phyloP scores from a whole-genome alignment of 2,329 filamentous ascomycete species.

The Cordyceps cicadae region DNA sequence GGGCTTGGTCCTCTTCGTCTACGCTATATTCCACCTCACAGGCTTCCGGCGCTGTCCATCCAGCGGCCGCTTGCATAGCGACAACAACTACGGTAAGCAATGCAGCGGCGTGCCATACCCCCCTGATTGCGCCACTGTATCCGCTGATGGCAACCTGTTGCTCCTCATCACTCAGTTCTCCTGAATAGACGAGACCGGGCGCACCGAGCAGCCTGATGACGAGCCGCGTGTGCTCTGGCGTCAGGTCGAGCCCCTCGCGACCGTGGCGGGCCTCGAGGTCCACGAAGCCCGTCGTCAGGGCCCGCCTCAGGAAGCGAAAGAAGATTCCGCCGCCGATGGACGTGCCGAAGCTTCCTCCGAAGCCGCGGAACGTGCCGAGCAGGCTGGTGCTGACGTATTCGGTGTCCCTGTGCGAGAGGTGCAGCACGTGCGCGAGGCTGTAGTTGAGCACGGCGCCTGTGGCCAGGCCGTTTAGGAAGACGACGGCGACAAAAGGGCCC shows the following conservation, averaged over 20 bases:
- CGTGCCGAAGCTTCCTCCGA: constrained; percentile 72
- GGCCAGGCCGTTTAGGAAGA: constrained; percentile 63
- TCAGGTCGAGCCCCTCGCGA: constrained; percentile 17
- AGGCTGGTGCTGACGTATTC: constrained; percentile 72
- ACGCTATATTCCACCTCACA: constrained; percentile 40
- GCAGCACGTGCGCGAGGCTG: constrained; percentile 69
- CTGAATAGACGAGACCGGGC: constrained; percentile 40
- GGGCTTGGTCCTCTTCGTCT: constrained; percentile 24
- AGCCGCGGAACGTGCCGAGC: constrained; percentile 70
- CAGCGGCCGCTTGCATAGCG: constrained; percentile 41
- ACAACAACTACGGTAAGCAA: constrained; percentile 35
- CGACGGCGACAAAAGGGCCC: constrained; percentile 46
- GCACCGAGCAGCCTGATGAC: constrained; percentile 41
- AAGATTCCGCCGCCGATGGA: constrained; percentile 74
- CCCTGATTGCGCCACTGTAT: constrained; percentile 37
- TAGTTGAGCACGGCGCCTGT: constrained; percentile 73
- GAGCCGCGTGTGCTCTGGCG: constrained; percentile 28
- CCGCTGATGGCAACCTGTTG: constrained; percentile 36
- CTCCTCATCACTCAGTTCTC: constrained; percentile 33
- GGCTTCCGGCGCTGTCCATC: constrained; percentile 44
- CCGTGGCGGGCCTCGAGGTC: constrained; percentile 32
- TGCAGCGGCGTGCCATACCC: constrained; percentile 41
- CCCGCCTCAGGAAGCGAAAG: constrained; percentile 47
- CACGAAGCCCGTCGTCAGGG: constrained; percentile 50
- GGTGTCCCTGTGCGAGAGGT: constrained; percentile 56